Evolutionary conservation across 495 filamentous ascomycete genomes (phyloP).

Genomic region (Xylaria intraflava): DNA sequence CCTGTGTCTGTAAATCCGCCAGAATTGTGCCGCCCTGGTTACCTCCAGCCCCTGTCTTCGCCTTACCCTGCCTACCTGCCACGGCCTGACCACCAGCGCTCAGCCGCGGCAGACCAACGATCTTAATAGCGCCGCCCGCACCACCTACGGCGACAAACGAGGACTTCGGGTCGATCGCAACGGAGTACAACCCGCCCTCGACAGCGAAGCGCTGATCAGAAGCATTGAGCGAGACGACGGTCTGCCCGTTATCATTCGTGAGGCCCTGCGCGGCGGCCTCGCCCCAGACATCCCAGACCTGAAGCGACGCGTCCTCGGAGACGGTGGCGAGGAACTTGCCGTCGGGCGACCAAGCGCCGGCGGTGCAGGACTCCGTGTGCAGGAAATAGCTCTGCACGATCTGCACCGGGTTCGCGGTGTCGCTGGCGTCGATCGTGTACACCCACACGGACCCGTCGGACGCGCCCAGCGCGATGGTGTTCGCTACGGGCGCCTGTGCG

Average conservation of each 20-base stretch:
- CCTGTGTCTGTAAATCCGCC: conserved; percentile 49
- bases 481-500: conserved; percentile 52
- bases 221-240: conserved; percentile 72
- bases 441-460: conserved; percentile 96
- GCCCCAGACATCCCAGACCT: conserved; percentile 90
- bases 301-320: conserved; percentile 78
- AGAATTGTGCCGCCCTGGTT: conserved; percentile 63
- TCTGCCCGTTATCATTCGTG: conserved; percentile 59
- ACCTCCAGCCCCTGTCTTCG: conserved; percentile 41
- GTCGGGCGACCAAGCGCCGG: conserved; percentile 84
- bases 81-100: conserved; percentile 29
- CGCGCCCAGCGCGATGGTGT: conserved; percentile 84
- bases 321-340: conserved; percentile 87
- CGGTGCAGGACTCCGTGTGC: conserved; percentile 80
- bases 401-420: conserved; percentile 51
- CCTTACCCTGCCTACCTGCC: conserved; percentile 26
- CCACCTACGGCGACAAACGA: conserved; percentile 80
- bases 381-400: conserved; percentile 88
- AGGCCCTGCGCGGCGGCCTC: conserved; percentile 70
- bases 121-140: conserved; percentile 71
- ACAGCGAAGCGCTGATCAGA: conserved; percentile 85
- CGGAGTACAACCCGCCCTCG: conserved; percentile 82
- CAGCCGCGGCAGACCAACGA: conserved; percentile 76
- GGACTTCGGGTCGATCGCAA: conserved; percentile 72
- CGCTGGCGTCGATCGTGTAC: conserved; percentile 66